Conservation (phyloP, 208 protist species). For the Phytomonas serpens region DNA sequence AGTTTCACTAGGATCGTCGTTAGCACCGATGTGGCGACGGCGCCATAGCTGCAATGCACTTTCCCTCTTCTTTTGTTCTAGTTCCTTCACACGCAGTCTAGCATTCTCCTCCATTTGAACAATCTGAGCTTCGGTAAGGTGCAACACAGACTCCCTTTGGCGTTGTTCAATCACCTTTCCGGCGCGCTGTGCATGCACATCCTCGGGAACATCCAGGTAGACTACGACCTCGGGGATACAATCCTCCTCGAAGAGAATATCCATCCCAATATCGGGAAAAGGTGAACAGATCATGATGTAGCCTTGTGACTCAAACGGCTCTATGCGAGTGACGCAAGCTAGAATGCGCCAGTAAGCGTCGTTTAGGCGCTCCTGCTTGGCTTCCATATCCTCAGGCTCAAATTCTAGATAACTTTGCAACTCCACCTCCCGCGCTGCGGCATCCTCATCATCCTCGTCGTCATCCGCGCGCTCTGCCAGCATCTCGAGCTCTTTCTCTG, state of each 20-base stretch:
- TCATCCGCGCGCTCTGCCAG: slow-evolving; percentile 34
- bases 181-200: slow-evolving; percentile 34
- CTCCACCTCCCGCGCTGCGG: slow-evolving; percentile 63
- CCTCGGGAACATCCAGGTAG: slow-evolving; percentile 41
- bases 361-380: slow-evolving; percentile 61
- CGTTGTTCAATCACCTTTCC: slow-evolving; percentile 11
- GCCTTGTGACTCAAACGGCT: slow-evolving; percentile 80
- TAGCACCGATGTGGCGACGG: slow-evolving; percentile 79
- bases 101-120: slow-evolving; percentile 8
- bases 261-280: slow-evolving; percentile 68
- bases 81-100: slow-evolving; percentile 16
- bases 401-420: slow-evolving; percentile 66
- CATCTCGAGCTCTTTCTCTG: slow-evolving; percentile 35
- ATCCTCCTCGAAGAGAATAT: slow-evolving; percentile 55
- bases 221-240: slow-evolving; percentile 73
- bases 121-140: slow-evolving; percentile 11
- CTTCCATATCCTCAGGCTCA: slow-evolving; percentile 82
- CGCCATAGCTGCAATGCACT: slow-evolving; percentile 67
- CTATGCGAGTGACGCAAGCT: slow-evolving; percentile 69
- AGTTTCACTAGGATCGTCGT: slow-evolving; percentile 39
- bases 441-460: slow-evolving; percentile 41
- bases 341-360: slow-evolving; percentile 81
- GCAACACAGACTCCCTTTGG: neutral
- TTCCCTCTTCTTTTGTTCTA: slow-evolving; percentile 28
- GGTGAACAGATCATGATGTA: slow-evolving; percentile 83